Evolutionary conservation across 176 grass and related monocot species (phyloP), one percentile per base, ranked within the genome.

Genomic region (Carex myosuroides): DNA sequence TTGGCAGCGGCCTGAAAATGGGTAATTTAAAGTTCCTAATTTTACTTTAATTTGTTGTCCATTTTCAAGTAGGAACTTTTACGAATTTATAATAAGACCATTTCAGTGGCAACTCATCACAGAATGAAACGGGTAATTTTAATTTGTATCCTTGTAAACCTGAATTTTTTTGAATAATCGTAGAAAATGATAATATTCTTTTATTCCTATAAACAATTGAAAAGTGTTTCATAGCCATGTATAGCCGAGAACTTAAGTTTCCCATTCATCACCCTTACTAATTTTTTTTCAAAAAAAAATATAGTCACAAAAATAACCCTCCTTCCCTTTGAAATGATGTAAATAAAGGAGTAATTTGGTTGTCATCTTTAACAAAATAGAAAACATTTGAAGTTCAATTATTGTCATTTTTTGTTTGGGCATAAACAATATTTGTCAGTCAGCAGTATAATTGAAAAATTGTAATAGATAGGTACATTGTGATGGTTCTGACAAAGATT

Each of bases 1-100:
- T 18, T 98, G 95, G 95, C 92, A 93, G 84, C 85, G 91, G 8
- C 95, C 89, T 9, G 95, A 98, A 92, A 98, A 98, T 84, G 92
- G 95, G 92, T 94, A 87, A 86, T 79, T 58, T 18, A 70, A 55
- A 13, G 8, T 64, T 46, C n/a, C n/a, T 20, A 21, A 55, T 5
- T 44, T 13, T 3, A 57, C 69, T 8, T 20, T 24, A 24, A 64
- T 48, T 54, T 48, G 14, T 75, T 7, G 2, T 32, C 60, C 26
- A 4, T 33, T 73, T 50, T n/a, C 13, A 75, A 33, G 3, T 54
- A 46, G 13, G 5, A 68, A 58, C 75, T 79, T 79, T 56, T 54
- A 11, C 30, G 4, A 56, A 57, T 14, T 57, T 79, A 26, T 10
- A 20, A 57, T 33, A 9, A 9, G 30, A 39, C 60, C 21, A n/a